Percentiles rank a stretch among this genome's conserved stretches.
These are phyloP conservation scores for Ophiorrhiza pumila DNA, from an alignment of 257 asterid species.

Conservation along the genomic window DNA sequence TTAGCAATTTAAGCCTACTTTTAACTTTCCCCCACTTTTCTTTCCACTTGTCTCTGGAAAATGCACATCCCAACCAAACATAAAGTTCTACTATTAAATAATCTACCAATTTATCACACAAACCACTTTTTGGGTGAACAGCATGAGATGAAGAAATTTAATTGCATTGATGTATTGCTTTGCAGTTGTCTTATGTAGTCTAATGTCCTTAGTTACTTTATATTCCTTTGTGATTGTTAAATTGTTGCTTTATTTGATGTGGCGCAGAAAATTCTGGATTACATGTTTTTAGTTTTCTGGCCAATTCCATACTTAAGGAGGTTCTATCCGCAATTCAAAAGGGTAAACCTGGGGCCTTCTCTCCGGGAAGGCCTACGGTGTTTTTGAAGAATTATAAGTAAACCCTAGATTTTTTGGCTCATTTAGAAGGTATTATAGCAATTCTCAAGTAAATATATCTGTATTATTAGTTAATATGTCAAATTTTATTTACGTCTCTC, in stretches of 20 bases:
- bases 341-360: conserved; percentile 89
- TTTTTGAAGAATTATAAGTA: conserved; percentile 86
- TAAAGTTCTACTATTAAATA: too few species aligned
- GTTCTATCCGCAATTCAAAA: conserved; percentile 79
- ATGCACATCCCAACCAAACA: neutral
- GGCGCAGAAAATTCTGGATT: conserved; percentile 91
- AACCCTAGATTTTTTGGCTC: conserved; percentile 78
- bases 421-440: conserved; percentile 68
- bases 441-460: neutral
- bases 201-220: neutral
- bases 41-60: too few species aligned
- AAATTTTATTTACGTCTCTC: neutral
- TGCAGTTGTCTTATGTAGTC: neutral
- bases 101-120: neutral
- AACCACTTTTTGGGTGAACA: neutral
- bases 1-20: too few species aligned
- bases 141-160: neutral
- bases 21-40: too few species aligned
- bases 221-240: conserved; percentile 5
- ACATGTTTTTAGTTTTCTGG: conserved; percentile 89
- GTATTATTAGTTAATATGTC: neutral
- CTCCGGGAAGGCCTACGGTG: conserved; percentile 94
- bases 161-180: neutral
- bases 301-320: conserved; percentile 92
- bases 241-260: conserved; percentile 18